Percentiles rank a stretch among this genome's conserved stretches.
phyloP scores from a whole-genome alignment of 106 monocot species.

The Amphibolis antarctica region DNA sequence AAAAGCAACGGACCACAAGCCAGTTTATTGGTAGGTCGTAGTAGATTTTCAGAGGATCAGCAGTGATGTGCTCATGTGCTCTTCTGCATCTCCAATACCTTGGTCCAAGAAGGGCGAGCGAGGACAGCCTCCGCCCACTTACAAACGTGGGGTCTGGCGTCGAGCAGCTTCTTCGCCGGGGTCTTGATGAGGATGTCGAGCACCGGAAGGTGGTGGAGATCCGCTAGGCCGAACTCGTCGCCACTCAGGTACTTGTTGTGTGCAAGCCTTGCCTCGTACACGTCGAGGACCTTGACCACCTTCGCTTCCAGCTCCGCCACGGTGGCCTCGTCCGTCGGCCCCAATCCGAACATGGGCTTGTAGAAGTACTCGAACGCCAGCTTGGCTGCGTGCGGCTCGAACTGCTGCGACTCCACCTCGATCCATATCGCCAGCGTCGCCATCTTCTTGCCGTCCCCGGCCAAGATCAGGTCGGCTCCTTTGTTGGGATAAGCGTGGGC shows the following conservation, averaged over 20 bases:
- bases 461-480: conserved; percentile 1
- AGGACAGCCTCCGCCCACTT: conserved; percentile 6
- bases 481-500: conserved; percentile 4
- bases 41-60: too few relatives aligned
- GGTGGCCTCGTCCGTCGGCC: conserved; percentile 8
- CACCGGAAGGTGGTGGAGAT: conserved; percentile 31
- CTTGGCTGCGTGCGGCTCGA: conserved; percentile 19
- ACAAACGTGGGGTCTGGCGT: conserved; percentile 6
- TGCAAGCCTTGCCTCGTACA: conserved; percentile 31
- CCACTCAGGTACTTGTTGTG: conserved; percentile 41
- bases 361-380: conserved; percentile 22
- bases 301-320: conserved; percentile 14
- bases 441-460: conserved; percentile 5
- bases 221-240: conserved; percentile 43
- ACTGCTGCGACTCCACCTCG: conserved; percentile 42
- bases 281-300: conserved; percentile 33
- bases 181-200: conserved; percentile 20
- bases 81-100: conserved; percentile 10
- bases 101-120: conserved; percentile 8
- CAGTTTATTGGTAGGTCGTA: too few relatives aligned
- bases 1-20: too few relatives aligned
- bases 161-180: conserved; percentile 12
- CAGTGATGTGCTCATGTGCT: background rate
- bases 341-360: conserved; percentile 16
- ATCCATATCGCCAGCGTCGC: conserved; percentile 21